phyloP scores from a whole-genome alignment of 257 asterid species.

The Fraxinus anomala region DNA sequence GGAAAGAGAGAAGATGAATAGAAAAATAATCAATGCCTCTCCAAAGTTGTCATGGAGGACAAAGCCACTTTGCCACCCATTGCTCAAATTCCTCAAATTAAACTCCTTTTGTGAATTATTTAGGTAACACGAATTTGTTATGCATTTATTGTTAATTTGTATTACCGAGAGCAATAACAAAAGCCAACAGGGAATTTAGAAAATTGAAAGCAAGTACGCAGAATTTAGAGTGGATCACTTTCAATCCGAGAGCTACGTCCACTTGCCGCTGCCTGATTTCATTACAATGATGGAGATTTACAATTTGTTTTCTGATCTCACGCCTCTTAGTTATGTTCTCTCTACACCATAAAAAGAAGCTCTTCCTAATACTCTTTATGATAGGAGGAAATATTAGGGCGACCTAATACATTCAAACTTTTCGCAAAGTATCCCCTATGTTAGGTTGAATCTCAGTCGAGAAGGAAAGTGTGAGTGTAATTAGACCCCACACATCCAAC shows the following conservation, averaged over 20 bases:
- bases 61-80: not conserved
- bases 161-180: not conserved
- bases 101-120: too few relatives aligned
- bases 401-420: not conserved
- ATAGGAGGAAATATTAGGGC: not conserved
- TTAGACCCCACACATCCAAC: constrained; percentile 13
- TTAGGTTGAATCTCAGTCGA: not conserved
- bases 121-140: too few relatives aligned
- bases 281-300: not conserved
- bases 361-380: not conserved
- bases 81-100: not conserved
- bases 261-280: not conserved
- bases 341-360: not conserved
- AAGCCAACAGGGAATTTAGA: not conserved
- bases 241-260: not conserved
- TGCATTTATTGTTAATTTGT: too few relatives aligned
- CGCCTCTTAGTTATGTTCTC: not conserved
- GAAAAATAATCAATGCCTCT: not conserved
- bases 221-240: not conserved
- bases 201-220: not conserved
- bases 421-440: not conserved
- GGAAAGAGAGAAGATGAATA: not conserved
- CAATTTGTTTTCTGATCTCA: not conserved
- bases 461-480: not conserved
- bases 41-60: not conserved